These are phyloP conservation scores for Phytopythium delawarense DNA, from an alignment of 352 stramenopile species.

Conservation along the genomic window DNA sequence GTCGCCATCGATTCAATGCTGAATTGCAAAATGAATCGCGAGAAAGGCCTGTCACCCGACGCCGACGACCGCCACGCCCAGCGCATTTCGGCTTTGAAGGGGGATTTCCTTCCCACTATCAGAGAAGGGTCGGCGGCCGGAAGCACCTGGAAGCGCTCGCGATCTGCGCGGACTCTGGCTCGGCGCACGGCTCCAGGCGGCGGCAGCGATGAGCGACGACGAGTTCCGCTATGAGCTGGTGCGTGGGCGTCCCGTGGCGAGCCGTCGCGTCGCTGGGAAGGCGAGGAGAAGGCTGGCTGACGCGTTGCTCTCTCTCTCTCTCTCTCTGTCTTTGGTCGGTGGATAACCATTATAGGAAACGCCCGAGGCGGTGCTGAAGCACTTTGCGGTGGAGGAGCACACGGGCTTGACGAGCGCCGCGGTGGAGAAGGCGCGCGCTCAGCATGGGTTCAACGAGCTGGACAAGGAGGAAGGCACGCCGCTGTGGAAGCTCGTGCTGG, in stretches of 20 bases:
- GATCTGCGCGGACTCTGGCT: not conserved
- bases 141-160: not conserved
- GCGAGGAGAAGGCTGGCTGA: not conserved
- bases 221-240: conserved; percentile 11
- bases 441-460: conserved; percentile 85
- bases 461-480: conserved; percentile 88
- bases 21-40: not conserved
- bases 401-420: conserved; percentile 44
- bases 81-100: not conserved
- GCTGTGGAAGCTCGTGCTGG: conserved; percentile 93
- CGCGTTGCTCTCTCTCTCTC: not conserved
- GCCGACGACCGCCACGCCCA: not conserved
- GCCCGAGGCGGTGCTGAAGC: conserved; percentile 66
- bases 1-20: not conserved
- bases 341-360: conserved; percentile 31
- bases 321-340: too few relatives aligned
- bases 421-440: conserved; percentile 49
- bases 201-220: conserved; percentile 6
- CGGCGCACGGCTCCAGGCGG: not conserved
- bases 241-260: not conserved
- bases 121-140: not conserved
- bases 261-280: too few relatives aligned
- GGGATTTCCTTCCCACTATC: not conserved
- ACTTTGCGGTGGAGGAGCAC: conserved; percentile 67
- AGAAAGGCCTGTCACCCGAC: not conserved